phyloP scores from a whole-genome alignment of 1,284 basidiomycete species.

The Marasmius tenuissimus region DNA sequence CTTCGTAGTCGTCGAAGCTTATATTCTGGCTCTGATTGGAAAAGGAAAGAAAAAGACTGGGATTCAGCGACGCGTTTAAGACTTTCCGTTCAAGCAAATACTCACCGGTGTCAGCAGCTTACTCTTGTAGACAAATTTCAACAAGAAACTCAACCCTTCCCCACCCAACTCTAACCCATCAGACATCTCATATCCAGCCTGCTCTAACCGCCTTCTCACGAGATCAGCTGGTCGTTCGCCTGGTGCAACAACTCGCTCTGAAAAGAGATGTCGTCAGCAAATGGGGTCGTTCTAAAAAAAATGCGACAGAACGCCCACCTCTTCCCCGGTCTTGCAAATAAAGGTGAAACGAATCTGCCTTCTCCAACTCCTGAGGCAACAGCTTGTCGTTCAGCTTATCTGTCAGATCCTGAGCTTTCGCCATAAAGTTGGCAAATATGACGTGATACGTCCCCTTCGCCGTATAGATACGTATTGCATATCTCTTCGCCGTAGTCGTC shows the following conservation, averaged over 20 bases:
- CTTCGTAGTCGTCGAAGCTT: constrained; percentile 69
- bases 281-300: constrained; percentile 1
- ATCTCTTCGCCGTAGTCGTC: constrained; percentile 18
- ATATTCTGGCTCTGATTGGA: constrained; percentile 9
- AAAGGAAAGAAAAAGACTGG: not conserved
- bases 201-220: constrained; percentile 81
- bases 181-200: constrained; percentile 86
- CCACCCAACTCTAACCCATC: constrained; percentile 85
- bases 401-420: constrained; percentile 72
- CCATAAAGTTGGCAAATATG: constrained; percentile 61
- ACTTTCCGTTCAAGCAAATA: constrained; percentile 9
- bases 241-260: constrained; percentile 80
- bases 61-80: not conserved
- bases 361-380: constrained; percentile 42
- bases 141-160: constrained; percentile 83
- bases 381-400: constrained; percentile 63
- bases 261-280: constrained; percentile 6
- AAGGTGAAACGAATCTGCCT: constrained; percentile 66
- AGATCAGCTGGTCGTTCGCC: constrained; percentile 88
- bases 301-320: constrained; percentile 48
- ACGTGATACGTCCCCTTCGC: constrained; percentile 77
- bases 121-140: constrained; percentile 87
- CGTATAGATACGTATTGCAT: constrained; percentile 76
- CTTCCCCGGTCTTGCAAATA: constrained; percentile 84
- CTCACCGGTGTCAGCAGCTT: constrained; percentile 66